phyloP scores from a whole-genome alignment of 2,329 filamentous ascomycete species.

The Raffaelea albimanens region DNA sequence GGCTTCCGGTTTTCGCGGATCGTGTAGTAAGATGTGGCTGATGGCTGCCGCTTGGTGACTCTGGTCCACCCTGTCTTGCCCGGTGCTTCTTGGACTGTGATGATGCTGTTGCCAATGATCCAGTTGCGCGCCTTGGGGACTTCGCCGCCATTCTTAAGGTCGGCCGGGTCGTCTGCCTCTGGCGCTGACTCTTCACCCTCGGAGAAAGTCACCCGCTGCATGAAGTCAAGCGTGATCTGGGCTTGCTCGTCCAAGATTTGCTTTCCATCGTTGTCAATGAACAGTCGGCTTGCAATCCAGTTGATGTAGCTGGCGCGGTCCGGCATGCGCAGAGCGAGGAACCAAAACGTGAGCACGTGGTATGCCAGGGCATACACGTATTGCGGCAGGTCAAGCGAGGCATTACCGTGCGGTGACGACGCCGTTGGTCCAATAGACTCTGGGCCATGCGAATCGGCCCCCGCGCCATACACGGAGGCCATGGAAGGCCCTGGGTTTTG shows the following conservation, averaged over 20 bases:
- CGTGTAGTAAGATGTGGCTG: constrained; percentile 52
- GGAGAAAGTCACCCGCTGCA: constrained; percentile 80
- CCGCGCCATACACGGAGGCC: background rate
- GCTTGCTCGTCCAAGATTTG: constrained; percentile 84
- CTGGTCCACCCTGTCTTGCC: constrained; percentile 58
- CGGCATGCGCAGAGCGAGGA: constrained; percentile 75
- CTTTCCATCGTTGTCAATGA: constrained; percentile 65
- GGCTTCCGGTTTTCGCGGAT: constrained; percentile 51
- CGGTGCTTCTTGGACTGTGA: constrained; percentile 61
- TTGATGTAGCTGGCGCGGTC: constrained; percentile 77
- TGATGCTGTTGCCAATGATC: constrained; percentile 64
- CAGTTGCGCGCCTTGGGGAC: constrained; percentile 49
- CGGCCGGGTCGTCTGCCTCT: constrained; percentile 53
- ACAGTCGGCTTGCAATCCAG: constrained; percentile 84
- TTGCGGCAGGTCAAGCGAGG: constrained; percentile 69
- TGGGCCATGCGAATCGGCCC: constrained; percentile 12
- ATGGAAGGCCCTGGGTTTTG: background rate
- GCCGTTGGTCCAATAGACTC: constrained; percentile 11
- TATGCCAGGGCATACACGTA: constrained; percentile 93
- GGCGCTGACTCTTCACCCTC: constrained; percentile 66
- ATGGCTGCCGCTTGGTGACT: constrained; percentile 62
- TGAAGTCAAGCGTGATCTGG: constrained; percentile 86
- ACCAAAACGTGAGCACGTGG: constrained; percentile 96
- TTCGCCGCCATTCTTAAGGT: constrained; percentile 52
- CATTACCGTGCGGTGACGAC: constrained; percentile 10